Percentiles rank a stretch among this genome's conserved stretches.
Conservation (phyloP, 2,329 filamentous ascomycete species). For the Pestalotiopsis fici region DNA sequence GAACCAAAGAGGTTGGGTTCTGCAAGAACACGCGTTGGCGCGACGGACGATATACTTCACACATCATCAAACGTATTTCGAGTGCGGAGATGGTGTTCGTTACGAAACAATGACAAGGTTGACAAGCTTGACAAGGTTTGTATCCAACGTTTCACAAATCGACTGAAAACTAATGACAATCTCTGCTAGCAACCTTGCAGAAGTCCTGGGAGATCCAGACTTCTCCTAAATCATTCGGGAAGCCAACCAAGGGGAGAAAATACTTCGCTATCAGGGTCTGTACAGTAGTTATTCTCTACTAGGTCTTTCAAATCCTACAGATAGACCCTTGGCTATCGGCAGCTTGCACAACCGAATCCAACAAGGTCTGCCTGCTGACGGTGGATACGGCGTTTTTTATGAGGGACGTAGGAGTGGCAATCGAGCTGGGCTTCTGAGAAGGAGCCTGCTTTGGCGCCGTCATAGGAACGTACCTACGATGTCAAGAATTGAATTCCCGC, state of each 20-base stretch:
- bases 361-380: slow-evolving; percentile 12
- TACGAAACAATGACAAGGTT: slow-evolving; percentile 35
- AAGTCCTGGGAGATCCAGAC: slow-evolving; percentile 28
- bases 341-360: slow-evolving; percentile 16
- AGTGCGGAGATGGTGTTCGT: slow-evolving; percentile 34
- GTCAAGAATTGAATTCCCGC: not conserved
- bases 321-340: slow-evolving; percentile 16
- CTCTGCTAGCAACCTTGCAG: slow-evolving; percentile 10
- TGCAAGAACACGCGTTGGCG: slow-evolving; percentile 39
- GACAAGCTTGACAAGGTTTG: slow-evolving; percentile 32
- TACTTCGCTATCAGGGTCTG: slow-evolving; percentile 11
- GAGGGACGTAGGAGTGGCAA: not conserved
- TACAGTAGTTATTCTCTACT: not conserved
- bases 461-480: not conserved
- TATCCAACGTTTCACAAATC: not conserved
- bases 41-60: slow-evolving; percentile 38
- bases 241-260: slow-evolving; percentile 12
- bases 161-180: not conserved
- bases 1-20: slow-evolving; percentile 37
- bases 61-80: slow-evolving; percentile 35
- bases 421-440: not conserved
- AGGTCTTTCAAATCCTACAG: not conserved
- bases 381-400: slow-evolving; percentile 18
- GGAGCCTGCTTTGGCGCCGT: not conserved
- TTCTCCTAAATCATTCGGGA: slow-evolving; percentile 20